Percentiles rank a stretch among this genome's conserved stretches.
phyloP scores from a whole-genome alignment of 106 monocot genomes.

The Phalaenopsis aphrodite region DNA sequence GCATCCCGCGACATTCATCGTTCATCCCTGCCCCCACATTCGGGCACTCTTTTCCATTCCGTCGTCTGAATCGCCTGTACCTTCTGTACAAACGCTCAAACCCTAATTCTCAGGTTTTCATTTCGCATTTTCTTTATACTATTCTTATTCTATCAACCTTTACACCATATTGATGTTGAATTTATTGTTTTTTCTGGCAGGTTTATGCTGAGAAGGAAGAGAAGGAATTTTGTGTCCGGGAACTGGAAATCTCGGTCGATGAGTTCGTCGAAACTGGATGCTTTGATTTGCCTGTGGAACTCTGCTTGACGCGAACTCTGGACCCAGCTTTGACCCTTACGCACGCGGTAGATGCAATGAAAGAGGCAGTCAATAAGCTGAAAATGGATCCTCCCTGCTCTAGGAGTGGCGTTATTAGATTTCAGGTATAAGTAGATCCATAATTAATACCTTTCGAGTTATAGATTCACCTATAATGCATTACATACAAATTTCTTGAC shows the following conservation, averaged over 20 bases:
- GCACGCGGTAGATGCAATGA: constrained; percentile 34
- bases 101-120: constrained; percentile 2
- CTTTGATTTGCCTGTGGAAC: constrained; percentile 31
- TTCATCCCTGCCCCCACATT: neutral
- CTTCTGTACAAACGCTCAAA: constrained; percentile 2
- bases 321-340: constrained; percentile 34
- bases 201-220: neutral
- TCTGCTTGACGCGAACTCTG: constrained; percentile 29
- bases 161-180: neutral
- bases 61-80: neutral
- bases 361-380: constrained; percentile 35
- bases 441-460: neutral
- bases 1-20: neutral
- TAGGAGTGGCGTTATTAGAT: constrained; percentile 51
- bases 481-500: neutral
- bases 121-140: neutral
- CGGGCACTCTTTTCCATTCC: neutral
- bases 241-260: constrained; percentile 19
- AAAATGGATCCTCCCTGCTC: constrained; percentile 33
- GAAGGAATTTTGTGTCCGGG: neutral
- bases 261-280: constrained; percentile 8
- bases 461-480: neutral
- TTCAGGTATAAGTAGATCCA: constrained; percentile 38
- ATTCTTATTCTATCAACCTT: neutral
- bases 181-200: neutral